phyloP scores from a whole-genome alignment of 106 monocot species.

The Vanilla planifolia region DNA sequence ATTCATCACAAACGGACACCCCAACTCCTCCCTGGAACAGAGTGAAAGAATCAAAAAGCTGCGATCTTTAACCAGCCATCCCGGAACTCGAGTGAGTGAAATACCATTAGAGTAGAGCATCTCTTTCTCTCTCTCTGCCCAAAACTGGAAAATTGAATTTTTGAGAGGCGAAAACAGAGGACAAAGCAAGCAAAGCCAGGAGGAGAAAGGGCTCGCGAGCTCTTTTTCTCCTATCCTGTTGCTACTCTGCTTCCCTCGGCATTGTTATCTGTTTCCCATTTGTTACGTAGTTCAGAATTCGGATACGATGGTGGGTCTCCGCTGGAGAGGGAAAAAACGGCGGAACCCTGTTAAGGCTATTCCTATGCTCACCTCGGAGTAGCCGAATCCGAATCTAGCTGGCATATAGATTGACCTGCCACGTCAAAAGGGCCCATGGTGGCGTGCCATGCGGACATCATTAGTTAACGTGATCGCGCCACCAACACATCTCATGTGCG shows the following conservation, averaged over 20 bases:
- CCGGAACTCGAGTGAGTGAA: not conserved
- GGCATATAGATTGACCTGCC: not conserved
- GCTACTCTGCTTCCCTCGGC: not conserved
- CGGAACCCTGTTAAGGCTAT: no score
- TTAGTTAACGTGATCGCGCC: not conserved
- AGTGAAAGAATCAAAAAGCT: not conserved
- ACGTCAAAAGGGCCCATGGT: not conserved
- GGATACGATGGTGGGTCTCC: conserved; percentile 4
- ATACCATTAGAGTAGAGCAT: not conserved
- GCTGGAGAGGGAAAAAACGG: not conserved
- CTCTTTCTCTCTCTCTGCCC: not conserved
- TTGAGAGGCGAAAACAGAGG: not conserved
- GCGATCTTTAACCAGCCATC: not conserved
- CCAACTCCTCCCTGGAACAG: not conserved
- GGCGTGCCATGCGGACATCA: conserved; percentile 7
- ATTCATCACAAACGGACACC: not conserved
- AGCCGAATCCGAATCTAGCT: not conserved
- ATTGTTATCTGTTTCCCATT: not conserved
- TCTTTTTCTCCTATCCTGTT: not conserved
- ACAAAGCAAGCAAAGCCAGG: not conserved
- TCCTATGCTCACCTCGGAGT: not conserved
- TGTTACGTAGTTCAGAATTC: not conserved
- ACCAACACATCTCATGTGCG: no score
- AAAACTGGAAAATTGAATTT: not conserved
- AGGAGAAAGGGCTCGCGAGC: not conserved